Evolutionary conservation across 75 land plant genomes (phyloP).

Genomic region (Isoetes taiwanensis): DNA sequence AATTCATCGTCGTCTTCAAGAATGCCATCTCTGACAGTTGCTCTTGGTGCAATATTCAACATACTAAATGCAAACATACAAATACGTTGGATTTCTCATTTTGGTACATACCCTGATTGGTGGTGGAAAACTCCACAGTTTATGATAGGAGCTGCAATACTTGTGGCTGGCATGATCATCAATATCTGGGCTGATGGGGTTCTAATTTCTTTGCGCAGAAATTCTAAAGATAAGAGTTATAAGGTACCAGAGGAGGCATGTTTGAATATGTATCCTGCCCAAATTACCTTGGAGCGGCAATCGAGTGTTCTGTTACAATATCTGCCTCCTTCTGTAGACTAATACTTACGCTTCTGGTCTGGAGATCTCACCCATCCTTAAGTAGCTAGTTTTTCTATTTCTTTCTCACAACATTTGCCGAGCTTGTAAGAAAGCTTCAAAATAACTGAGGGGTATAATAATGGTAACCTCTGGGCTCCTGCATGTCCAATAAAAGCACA

Average conservation of each 20-base stretch:
- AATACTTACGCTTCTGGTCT: too few species aligned
- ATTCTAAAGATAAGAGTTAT: constrained; percentile 23
- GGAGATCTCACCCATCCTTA: too few species aligned
- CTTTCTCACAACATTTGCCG: too few species aligned
- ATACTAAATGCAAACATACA: constrained; percentile 61
- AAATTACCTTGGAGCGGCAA: constrained; percentile 68
- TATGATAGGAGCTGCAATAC: constrained; percentile 29
- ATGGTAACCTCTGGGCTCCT: too few species aligned
- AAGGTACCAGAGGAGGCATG: constrained; percentile 56
- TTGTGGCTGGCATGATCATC: constrained; percentile 44
- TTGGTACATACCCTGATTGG: constrained; percentile 22
- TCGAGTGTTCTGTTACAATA: too few species aligned
- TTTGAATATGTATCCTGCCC: constrained; percentile 67
- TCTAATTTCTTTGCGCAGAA: constrained; percentile 41
- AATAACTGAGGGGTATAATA: too few species aligned
- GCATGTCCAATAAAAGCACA: too few species aligned
- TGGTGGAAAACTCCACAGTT: constrained; percentile 36
- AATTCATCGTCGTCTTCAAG: constrained; percentile 2
- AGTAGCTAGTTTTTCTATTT: too few species aligned
- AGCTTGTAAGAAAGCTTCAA: too few species aligned
- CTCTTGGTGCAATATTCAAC: constrained; percentile 47
- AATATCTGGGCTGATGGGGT: constrained; percentile 59
- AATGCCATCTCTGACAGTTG: constrained; percentile 36
- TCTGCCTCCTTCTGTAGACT: too few species aligned
- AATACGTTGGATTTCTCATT: constrained; percentile 60